Base-by-base conservation (phyloP, 2,329 filamentous ascomycete species). In the Graphiopsis chlorocephala region DNA sequence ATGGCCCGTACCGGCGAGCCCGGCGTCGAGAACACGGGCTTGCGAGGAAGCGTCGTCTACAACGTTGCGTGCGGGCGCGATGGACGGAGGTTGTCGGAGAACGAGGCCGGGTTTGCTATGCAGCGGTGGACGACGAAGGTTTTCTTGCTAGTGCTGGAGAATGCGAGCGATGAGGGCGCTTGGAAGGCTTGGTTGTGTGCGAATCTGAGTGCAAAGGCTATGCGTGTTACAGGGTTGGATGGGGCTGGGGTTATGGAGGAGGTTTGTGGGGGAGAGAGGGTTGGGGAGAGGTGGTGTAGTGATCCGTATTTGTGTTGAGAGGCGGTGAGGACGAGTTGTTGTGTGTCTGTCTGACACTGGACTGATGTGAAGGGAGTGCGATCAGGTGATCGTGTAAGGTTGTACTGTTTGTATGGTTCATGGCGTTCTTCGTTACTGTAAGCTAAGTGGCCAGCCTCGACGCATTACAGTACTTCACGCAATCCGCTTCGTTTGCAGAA, bases 141-240 rank as follows among this genome's bases (percentile, higher is more conserved):
- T 8, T 74, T 71, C 38, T 42, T 66, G 6, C 68, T 61, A 5
- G 68, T 70, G 2, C 14, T 74, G 6, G 63, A 64, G 53, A 64
- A 70, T 52, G 59, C 68, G 6, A 70, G 69, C 33, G 70, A 69
- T 45, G 66, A 64, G 11, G 20, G 35, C 12, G 68, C 65, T 0
- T 74, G 67, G 60, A 23, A 29, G 42, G 26, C 47, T 20, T 70
- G 66, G 63, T 53, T 74, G 7, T 72, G 70, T 38, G 45, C 61
- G 17, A 67, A 69, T 29, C 25, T 74, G 26, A 65, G 70, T 52
- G 55, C 55, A 4, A 64, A 61, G 8, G 59, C 64, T 1, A 66
- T 74, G 71, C 61, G 67, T 20, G 63, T 50, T 10, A 68, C 69
- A 4, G 72, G 72, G 7, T 17, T 73, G n/a, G 66, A 71, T 64